Evolutionary conservation across 371 early-diverging fungal genomes (phyloP).

Genomic region (Amoeboradix gromovi): DNA sequence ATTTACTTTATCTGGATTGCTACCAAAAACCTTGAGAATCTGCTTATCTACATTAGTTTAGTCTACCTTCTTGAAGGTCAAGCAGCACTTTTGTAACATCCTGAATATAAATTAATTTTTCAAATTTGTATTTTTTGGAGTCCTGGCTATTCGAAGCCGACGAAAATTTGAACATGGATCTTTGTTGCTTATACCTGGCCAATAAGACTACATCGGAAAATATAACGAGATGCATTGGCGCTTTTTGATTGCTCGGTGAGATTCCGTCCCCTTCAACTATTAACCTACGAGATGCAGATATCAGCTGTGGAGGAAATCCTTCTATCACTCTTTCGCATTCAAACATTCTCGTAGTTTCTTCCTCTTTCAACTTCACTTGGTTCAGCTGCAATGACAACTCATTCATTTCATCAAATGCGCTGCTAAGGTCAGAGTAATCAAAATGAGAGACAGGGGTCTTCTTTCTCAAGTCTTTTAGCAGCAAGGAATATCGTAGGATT

Average conservation of each 20-base stretch:
- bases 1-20: too few relatives aligned
- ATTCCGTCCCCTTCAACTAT: neutral
- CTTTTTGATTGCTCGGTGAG: neutral
- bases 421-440: slow-evolving; percentile 22
- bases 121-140: neutral
- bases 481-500: slow-evolving; percentile 27
- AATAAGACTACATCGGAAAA: neutral
- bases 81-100: neutral
- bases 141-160: neutral
- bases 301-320: neutral
- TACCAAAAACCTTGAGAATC: neutral
- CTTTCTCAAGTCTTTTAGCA: slow-evolving; percentile 31
- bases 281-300: neutral
- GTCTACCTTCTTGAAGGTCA: neutral
- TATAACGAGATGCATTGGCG: neutral
- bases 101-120: neutral
- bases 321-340: neutral
- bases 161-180: neutral
- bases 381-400: slow-evolving; percentile 34
- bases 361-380: slow-evolving; percentile 27
- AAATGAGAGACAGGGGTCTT: slow-evolving; percentile 28
- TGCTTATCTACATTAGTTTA: neutral
- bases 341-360: slow-evolving; percentile 12
- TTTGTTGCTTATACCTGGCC: neutral
- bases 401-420: slow-evolving; percentile 25